A percentile compares a stretch with the other conserved stretches of the same genome.
phyloP scores from a whole-genome alignment of 345 rosid species.

The Ailanthus altissimus region DNA sequence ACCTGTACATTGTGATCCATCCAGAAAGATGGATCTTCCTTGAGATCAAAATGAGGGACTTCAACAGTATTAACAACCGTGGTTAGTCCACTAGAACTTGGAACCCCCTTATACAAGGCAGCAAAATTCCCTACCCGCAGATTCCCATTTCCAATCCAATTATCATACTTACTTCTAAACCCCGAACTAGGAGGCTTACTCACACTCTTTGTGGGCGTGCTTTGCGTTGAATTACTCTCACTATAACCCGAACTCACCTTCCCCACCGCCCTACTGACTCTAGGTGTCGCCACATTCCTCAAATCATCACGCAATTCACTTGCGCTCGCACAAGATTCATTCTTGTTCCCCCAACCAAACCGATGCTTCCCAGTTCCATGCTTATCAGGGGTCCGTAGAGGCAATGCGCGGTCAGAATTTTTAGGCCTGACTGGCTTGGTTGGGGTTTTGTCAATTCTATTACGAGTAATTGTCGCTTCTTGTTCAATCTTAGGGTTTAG shows the following conservation, averaged over 20 bases:
- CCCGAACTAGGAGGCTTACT: slow-evolving; percentile 76
- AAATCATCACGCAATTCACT: slow-evolving; percentile 36
- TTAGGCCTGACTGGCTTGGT: slow-evolving; percentile 54
- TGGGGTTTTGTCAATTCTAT: slow-evolving; percentile 63
- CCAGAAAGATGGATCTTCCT: slow-evolving; percentile 95
- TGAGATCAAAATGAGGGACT: slow-evolving; percentile 93
- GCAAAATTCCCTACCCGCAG: slow-evolving; percentile 55
- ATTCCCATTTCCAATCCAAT: slow-evolving; percentile 42
- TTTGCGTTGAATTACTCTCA: slow-evolving; percentile 73
- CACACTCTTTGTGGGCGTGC: slow-evolving; percentile 87
- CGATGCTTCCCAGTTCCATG: slow-evolving; percentile 48
- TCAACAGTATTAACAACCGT: slow-evolving; percentile 67
- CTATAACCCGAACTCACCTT: slow-evolving; percentile 46
- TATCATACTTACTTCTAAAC: slow-evolving; percentile 53
- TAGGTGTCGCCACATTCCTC: slow-evolving; percentile 54
- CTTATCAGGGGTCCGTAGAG: slow-evolving; percentile 76
- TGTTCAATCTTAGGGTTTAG: slow-evolving; percentile 45
- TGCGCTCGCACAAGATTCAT: slow-evolving; percentile 29
- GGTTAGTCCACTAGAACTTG: slow-evolving; percentile 47
- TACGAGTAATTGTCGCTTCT: slow-evolving; percentile 33
- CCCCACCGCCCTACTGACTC: slow-evolving; percentile 44
- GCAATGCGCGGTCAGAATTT: slow-evolving; percentile 49
- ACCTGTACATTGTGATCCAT: slow-evolving; percentile 99
- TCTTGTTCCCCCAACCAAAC: slow-evolving; percentile 73
- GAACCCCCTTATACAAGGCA: slow-evolving; percentile 78